Conservation (phyloP, 805 yeast species). For the Yarrowia phangngaensis region DNA sequence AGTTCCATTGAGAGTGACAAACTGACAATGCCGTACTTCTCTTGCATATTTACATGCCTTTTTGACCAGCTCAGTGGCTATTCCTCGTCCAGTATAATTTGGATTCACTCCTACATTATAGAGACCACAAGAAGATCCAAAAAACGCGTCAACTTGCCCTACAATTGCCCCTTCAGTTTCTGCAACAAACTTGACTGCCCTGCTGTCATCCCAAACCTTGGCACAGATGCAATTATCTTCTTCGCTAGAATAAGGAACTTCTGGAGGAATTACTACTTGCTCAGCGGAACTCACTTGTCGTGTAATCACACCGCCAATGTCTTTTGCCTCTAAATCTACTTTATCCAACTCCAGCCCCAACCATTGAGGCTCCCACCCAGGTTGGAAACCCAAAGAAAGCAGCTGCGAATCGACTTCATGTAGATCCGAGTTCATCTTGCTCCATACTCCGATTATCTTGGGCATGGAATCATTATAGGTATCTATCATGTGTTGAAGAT, state of each 20-base stretch:
- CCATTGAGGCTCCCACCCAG: conserved; percentile 18
- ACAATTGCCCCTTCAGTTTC: background rate
- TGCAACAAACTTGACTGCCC: conserved; percentile 12
- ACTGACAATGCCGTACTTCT: background rate
- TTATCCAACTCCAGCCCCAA: conserved; percentile 4
- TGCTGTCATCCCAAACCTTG: background rate
- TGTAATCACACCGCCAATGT: background rate
- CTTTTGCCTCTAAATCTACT: background rate
- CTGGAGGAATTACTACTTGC: background rate
- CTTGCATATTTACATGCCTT: conserved; percentile 3
- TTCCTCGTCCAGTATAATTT: background rate
- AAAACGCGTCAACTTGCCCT: conserved; percentile 3
- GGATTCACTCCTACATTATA: conserved; percentile 13
- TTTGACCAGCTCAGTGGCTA: conserved; percentile 7
- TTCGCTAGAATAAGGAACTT: background rate
- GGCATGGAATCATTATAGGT: background rate
- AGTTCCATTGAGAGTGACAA: conserved; percentile 15
- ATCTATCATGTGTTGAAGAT: conserved; percentile 8
- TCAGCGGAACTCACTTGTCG: background rate
- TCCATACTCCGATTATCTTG: conserved; percentile 16
- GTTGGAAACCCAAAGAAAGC: conserved; percentile 2
- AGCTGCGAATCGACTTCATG: background rate
- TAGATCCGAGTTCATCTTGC: background rate
- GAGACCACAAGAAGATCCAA: background rate
- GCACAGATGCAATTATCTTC: background rate